phyloP scores from a whole-genome alignment of 345 rosid species.

The Combretum micranthum region DNA sequence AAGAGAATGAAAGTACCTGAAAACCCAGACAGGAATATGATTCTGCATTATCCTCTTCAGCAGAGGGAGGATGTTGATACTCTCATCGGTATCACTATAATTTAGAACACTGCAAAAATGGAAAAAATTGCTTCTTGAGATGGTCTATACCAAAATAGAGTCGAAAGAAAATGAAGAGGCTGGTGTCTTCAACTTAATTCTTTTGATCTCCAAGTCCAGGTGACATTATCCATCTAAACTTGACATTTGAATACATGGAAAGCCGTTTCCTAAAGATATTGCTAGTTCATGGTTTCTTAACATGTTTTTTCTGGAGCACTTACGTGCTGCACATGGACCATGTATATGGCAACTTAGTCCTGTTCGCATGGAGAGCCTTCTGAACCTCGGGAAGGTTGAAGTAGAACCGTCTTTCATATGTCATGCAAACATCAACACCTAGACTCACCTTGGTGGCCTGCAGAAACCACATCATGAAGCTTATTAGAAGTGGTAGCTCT shows the following conservation, averaged over 20 bases:
- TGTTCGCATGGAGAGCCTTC: slow-evolving; percentile 83
- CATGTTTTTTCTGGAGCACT: slow-evolving; percentile 7
- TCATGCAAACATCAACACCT: slow-evolving; percentile 88
- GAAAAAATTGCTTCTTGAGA: slow-evolving; percentile 1
- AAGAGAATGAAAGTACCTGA: slow-evolving; percentile 35
- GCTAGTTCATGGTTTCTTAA: too few relatives aligned
- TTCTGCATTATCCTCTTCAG: slow-evolving; percentile 59
- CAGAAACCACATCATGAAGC: background rate
- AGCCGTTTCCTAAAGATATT: too few relatives aligned
- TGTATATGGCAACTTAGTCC: slow-evolving; percentile 47
- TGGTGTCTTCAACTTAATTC: background rate
- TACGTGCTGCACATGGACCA: slow-evolving; percentile 91
- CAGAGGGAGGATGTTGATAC: slow-evolving; percentile 63
- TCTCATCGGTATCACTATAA: slow-evolving; percentile 49
- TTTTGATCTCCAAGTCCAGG: too few relatives aligned
- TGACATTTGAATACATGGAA: too few relatives aligned
- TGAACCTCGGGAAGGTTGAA: slow-evolving; percentile 87
- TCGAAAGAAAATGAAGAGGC: background rate
- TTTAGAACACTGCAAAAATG: slow-evolving; percentile 38
- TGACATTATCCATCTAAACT: too few relatives aligned
- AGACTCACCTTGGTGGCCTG: slow-evolving; percentile 71
- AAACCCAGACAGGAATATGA: slow-evolving; percentile 69
- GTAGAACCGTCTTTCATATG: slow-evolving; percentile 54
- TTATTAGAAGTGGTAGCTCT: background rate
- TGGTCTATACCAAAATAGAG: background rate